These are phyloP conservation scores for Lachnellula occidentalis DNA, from an alignment of 2,329 filamentous ascomycete genomes.

Conservation along the genomic window DNA sequence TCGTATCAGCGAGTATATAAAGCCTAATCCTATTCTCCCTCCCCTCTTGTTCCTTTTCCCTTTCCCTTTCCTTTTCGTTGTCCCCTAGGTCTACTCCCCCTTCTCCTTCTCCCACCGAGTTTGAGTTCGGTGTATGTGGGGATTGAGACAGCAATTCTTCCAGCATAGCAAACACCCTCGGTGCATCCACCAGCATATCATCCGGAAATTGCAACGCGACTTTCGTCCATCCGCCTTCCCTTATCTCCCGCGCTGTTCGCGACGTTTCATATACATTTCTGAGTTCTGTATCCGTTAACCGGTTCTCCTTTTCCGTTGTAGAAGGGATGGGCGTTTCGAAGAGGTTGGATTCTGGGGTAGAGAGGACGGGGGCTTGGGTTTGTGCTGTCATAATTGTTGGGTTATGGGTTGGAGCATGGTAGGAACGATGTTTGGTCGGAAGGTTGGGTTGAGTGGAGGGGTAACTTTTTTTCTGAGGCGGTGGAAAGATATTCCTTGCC, in stretches of 20 bases:
- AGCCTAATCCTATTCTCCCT: slow-evolving; percentile 38
- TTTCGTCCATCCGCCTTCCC: slow-evolving; percentile 62
- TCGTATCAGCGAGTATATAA: slow-evolving; percentile 90
- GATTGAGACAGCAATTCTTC: slow-evolving; percentile 40
- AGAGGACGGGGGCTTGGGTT: slow-evolving; percentile 53
- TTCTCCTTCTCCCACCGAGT: not conserved
- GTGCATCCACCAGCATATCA: slow-evolving; percentile 81
- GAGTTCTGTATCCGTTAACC: slow-evolving; percentile 59
- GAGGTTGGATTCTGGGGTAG: slow-evolving; percentile 56
- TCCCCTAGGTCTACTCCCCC: not conserved
- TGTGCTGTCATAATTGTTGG: slow-evolving; percentile 29
- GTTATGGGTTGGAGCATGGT: not conserved
- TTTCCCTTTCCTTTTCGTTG: not conserved
- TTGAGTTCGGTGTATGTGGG: too few species aligned
- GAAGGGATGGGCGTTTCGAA: slow-evolving; percentile 44
- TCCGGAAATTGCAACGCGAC: slow-evolving; percentile 96
- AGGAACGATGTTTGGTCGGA: not conserved
- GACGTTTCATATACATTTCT: slow-evolving; percentile 76
- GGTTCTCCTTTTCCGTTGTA: not conserved
- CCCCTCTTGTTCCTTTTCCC: slow-evolving; percentile 19
- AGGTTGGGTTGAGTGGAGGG: slow-evolving; percentile 3
- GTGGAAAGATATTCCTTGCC: not conserved
- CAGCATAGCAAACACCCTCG: slow-evolving; percentile 68
- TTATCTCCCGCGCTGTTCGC: slow-evolving; percentile 72
- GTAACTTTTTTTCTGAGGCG: not conserved